Evolutionary conservation across 208 protist species (phyloP).

Genomic region (Crithidia fasciculata): DNA sequence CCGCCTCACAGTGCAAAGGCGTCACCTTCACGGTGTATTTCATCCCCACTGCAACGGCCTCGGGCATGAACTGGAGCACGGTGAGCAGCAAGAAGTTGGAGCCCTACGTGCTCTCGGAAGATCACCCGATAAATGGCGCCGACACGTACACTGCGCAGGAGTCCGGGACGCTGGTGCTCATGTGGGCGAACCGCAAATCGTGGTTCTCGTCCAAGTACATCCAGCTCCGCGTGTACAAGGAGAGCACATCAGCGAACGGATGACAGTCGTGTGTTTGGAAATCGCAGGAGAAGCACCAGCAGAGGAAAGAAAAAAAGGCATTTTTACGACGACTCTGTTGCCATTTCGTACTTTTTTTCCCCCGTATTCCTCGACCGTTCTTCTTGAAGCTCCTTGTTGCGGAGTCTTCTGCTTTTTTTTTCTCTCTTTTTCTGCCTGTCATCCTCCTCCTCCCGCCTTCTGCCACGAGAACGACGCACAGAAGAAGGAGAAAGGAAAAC

Average conservation of each 20-base stretch:
- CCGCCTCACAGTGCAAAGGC: slow-evolving; percentile 29
- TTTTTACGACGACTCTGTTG: no score
- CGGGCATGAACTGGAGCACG: slow-evolving; percentile 17
- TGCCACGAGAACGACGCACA: no score
- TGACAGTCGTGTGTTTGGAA: neutral
- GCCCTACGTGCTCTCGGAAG: slow-evolving; percentile 28
- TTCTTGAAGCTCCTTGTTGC: no score
- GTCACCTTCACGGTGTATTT: slow-evolving; percentile 41
- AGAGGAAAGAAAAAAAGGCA: no score
- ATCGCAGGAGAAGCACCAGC: no score
- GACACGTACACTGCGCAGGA: slow-evolving; percentile 44
- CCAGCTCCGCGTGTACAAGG: slow-evolving; percentile 63
- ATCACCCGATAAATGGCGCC: slow-evolving; percentile 29
- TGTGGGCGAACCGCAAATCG: slow-evolving; percentile 56
- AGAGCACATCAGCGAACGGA: slow-evolving; percentile 6
- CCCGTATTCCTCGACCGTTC: no score
- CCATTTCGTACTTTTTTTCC: no score
- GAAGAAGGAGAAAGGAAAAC: no score
- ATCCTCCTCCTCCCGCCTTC: no score
- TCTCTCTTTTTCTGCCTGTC: no score
- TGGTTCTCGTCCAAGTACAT: slow-evolving; percentile 56
- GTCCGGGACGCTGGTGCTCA: slow-evolving; percentile 44
- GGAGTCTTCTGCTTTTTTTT: no score
- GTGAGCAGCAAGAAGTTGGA: slow-evolving; percentile 41
- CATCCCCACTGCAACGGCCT: slow-evolving; percentile 27